Evolutionary conservation across 257 asterid species (phyloP), one percentile per base, ranked within the genome.

Genomic region (Solanum arcanum): DNA sequence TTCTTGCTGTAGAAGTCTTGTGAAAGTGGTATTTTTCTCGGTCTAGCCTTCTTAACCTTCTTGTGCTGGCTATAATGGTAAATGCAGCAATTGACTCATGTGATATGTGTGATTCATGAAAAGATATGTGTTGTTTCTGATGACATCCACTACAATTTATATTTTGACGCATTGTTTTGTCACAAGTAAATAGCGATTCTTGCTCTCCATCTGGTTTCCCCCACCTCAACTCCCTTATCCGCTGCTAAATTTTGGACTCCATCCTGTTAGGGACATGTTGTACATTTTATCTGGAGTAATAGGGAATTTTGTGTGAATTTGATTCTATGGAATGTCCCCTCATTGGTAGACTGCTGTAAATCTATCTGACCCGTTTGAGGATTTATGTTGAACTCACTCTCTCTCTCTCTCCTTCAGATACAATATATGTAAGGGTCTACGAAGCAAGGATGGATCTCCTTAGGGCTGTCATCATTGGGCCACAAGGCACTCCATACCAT

Each of bases 401-500:
- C 46, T 44, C 68, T 44, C 68, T 88, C 75, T 72, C 56, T 7
- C 69, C 64, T 73, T 21, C 91, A 92, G 95, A 91, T 82, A 90
- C 91, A 21, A 89, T 92, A 83, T 92, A 86, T 76, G 95, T 92
- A 7, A 87, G 94, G 89, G 95, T 91, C 49, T 91, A 78, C 69
- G 95, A 92, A 90, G 62, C 91, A 60, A 91, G 95, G 89, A 92
- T 92, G 95, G 95, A 92, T 85, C 94, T 92, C 83, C 84, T 92
- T 87, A 91, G 94, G 88, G 94, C 95, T 18, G 91, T 92, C 86
- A 90, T 92, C n/a, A 87, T 90, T 33, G 95, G 95, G 83, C 95
- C 95, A 35, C 92, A 90, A 86, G 95, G 95, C 81, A 92, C 95
- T 86, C 95, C 95, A 15, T 92, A 91, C 89, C 95, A 92, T 90